Evolutionary conservation across 2,329 filamentous ascomycete species (phyloP).

Genomic region (Exophiala lecanii-corni): DNA sequence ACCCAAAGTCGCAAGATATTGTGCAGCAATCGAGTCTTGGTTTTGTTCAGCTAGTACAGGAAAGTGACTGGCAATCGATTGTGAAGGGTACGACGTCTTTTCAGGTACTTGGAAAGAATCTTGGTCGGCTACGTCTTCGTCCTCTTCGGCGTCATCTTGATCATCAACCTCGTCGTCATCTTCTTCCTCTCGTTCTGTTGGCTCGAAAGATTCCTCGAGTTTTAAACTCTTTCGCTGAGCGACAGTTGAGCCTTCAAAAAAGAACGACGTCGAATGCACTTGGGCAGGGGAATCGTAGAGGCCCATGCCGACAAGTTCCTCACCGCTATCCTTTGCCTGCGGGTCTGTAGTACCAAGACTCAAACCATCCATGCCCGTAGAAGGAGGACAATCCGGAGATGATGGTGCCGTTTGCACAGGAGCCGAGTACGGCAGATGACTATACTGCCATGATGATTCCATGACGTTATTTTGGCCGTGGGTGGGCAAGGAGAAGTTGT

Average conservation of each 20-base stretch:
- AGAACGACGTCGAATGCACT: constrained; percentile 23
- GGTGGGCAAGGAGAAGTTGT: constrained; percentile 3
- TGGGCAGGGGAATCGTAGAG: constrained; percentile 28
- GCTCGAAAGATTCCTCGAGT: constrained; percentile 27
- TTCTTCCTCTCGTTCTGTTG: constrained; percentile 31
- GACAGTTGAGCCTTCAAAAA: constrained; percentile 13
- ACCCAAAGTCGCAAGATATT: constrained; percentile 18
- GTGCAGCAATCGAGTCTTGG: constrained; percentile 12
- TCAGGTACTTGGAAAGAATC: background rate
- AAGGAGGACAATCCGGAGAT: constrained; percentile 21
- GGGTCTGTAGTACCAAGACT: constrained; percentile 9
- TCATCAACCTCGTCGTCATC: constrained; percentile 28
- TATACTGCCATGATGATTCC: constrained; percentile 10
- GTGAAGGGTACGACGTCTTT: constrained; percentile 3
- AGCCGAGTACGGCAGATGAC: constrained; percentile 3
- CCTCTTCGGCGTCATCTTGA: constrained; percentile 19
- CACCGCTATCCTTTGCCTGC: constrained; percentile 6
- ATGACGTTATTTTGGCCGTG: background rate
- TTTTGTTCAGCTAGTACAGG: constrained; percentile 8
- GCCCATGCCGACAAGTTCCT: constrained; percentile 28
- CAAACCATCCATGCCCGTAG: constrained; percentile 10
- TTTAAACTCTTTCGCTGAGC: constrained; percentile 21
- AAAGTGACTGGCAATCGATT: constrained; percentile 17
- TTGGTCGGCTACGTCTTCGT: constrained; percentile 5
- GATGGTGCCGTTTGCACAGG: constrained; percentile 24